Conservation (phyloP, 192 early-diverging fungal species). For the Phycomyces nitens region DNA sequence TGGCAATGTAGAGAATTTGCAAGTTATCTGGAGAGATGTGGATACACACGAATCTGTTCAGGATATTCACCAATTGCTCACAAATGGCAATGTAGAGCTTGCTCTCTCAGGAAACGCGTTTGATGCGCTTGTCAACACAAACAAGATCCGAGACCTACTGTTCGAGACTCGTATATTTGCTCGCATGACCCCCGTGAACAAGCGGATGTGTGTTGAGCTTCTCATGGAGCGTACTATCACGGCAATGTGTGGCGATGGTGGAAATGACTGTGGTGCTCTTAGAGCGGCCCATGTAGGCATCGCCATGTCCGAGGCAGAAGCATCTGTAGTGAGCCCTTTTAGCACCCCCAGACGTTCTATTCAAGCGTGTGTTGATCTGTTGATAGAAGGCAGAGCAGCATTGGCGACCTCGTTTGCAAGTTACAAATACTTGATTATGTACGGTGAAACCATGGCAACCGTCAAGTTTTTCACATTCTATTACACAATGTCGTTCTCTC, state of each 20-base stretch:
- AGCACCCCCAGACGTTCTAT: conserved; percentile 45
- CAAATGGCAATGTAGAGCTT: conserved; percentile 35
- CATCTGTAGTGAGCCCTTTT: conserved; percentile 62
- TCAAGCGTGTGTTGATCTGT: conserved; percentile 49
- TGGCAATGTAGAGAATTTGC: conserved; percentile 21
- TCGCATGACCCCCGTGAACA: conserved; percentile 56
- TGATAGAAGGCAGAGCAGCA: conserved; percentile 56
- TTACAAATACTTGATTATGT: conserved; percentile 59
- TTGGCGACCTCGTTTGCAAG: conserved; percentile 64
- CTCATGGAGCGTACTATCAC: conserved; percentile 57
- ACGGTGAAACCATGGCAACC: conserved; percentile 55
- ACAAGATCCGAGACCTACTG: conserved; percentile 38
- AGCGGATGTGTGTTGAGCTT: conserved; percentile 51
- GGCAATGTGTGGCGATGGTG: conserved; percentile 70
- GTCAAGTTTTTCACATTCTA: conserved; percentile 57
- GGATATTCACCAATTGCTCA: neutral
- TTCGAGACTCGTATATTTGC: conserved; percentile 54
- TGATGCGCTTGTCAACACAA: conserved; percentile 26
- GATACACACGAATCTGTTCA: conserved; percentile 25
- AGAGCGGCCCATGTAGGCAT: conserved; percentile 62
- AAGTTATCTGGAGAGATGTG: conserved; percentile 42
- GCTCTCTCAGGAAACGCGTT: conserved; percentile 56
- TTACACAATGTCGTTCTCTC: conserved; percentile 53
- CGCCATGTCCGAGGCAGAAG: conserved; percentile 60
- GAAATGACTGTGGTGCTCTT: conserved; percentile 65